A percentile compares a stretch with the other conserved stretches of the same genome.
Conservation (phyloP, 108 stramenopile genomes). For the Cylindrotheca fusiformis region DNA sequence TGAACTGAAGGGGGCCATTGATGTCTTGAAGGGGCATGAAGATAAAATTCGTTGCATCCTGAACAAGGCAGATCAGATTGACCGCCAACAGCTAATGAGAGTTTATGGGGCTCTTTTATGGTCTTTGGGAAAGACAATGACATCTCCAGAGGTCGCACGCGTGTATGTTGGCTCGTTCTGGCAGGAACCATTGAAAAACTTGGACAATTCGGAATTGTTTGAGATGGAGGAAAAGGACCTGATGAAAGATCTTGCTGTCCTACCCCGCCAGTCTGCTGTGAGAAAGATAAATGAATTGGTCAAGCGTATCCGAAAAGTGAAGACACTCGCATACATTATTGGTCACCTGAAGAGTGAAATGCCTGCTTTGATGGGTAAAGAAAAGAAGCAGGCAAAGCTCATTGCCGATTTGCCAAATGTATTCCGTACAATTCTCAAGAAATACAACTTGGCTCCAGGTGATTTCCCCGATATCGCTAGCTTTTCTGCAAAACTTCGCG, state of each 20-base stretch:
- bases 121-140: conserved; percentile 95
- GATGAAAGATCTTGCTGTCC: conserved; percentile 89
- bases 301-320: conserved; percentile 96
- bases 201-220: conserved; percentile 86
- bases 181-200: conserved; percentile 71
- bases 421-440: conserved; percentile 89
- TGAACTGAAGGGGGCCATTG: conserved; percentile 95
- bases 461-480: conserved; percentile 86
- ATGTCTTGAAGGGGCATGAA: conserved; percentile 95
- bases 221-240: conserved; percentile 93
- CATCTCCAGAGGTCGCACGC: conserved; percentile 92
- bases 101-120: conserved; percentile 98
- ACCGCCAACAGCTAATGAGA: conserved; percentile 97
- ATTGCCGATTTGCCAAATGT: conserved; percentile 91
- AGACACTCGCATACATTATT: conserved; percentile 85
- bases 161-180: conserved; percentile 98
- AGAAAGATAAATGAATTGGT: conserved; percentile 97
- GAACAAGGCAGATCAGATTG: conserved; percentile 99
- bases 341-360: conserved; percentile 94
- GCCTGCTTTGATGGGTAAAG: conserved; percentile 95
- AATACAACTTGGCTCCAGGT: conserved; percentile 90
- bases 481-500: conserved; percentile 76
- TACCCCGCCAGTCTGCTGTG: conserved; percentile 95
- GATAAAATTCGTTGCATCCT: conserved; percentile 99
- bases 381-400: conserved; percentile 96